A percentile compares a stretch with the other conserved stretches of the same genome.
Conservation (phyloP, 768 basidiomycete genomes). For the Xanthoconium stramineum region DNA sequence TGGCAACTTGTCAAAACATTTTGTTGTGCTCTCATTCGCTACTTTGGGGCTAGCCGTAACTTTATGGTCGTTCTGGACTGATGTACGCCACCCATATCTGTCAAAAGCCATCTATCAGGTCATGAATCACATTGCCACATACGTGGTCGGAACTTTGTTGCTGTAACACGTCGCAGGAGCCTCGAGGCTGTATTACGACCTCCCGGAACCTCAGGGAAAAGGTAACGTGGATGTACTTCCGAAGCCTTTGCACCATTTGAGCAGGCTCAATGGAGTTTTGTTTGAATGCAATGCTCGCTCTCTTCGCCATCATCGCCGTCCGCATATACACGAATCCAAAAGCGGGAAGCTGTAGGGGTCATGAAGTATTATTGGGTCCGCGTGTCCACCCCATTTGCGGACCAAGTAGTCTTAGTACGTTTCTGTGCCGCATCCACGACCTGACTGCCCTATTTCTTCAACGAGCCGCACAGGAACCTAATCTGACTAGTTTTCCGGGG, state of each 20-base stretch:
- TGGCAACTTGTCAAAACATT: conserved; percentile 12
- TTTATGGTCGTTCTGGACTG: conserved; percentile 11
- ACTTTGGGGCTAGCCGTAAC: conserved; percentile 15
- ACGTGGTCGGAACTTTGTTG: conserved; percentile 12
- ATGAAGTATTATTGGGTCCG: conserved; percentile 6
- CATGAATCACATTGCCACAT: conserved; percentile 18
- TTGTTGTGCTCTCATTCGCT: conserved; percentile 9
- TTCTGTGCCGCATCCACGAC: conserved; percentile 17
- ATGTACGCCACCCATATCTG: conserved; percentile 16
- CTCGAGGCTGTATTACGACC: conserved; percentile 9
- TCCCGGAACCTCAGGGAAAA: conserved; percentile 12
- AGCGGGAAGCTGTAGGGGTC: conserved; percentile 9
- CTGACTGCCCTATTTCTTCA: conserved; percentile 2
- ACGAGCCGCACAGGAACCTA: conserved; percentile 11
- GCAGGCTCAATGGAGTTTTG: conserved; percentile 11
- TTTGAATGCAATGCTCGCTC: conserved; percentile 5
- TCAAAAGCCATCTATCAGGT: conserved; percentile 9
- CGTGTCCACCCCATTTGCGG: conserved; percentile 22
- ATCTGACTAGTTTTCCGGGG: conserved; percentile 9
- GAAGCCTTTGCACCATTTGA: conserved; percentile 5
- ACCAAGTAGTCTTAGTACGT: conserved; percentile 20
- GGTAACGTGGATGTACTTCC: conserved; percentile 13
- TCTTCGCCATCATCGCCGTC: conserved; percentile 2
- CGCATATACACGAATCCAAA: conserved; percentile 16
- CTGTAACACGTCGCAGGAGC: conserved; percentile 17